phyloP scores from a whole-genome alignment of 1,139 yeast species.

The Blastobotrys buckinghamii region DNA sequence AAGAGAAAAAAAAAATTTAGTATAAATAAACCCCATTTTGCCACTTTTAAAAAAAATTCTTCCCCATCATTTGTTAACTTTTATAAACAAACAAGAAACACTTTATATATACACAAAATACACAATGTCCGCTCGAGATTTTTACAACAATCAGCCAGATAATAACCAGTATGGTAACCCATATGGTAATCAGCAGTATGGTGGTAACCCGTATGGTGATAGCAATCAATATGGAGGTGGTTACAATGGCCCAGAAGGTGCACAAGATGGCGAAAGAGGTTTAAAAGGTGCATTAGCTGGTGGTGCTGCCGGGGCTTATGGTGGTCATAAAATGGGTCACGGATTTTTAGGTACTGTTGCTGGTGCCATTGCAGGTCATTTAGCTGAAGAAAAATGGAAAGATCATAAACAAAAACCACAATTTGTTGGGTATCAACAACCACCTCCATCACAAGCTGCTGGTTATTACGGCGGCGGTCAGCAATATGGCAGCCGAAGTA shows the following conservation, averaged over 20 bases:
- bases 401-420: conserved; percentile 21
- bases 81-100: background rate
- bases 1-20: no score
- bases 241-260: conserved; percentile 23
- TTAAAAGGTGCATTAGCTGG: conserved; percentile 51
- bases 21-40: no score
- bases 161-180: conserved; percentile 2
- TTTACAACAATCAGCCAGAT: conserved; percentile 11
- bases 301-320: conserved; percentile 54
- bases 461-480: no score
- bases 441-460: no score
- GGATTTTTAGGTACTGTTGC: conserved; percentile 48
- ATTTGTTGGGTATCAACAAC: conserved; percentile 24
- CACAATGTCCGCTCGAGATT: conserved; percentile 16
- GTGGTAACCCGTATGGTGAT: conserved; percentile 3
- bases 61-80: no score
- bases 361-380: conserved; percentile 57
- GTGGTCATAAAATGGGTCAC: conserved; percentile 39
- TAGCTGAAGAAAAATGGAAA: conserved; percentile 41
- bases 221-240: conserved; percentile 13
- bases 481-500: no score
- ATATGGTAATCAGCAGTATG: no score
- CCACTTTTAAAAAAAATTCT: no score
- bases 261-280: conserved; percentile 49
- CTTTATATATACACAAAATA: background rate